Base-by-base conservation (phyloP, 208 protist genomes). In the Crithidia expoeki region DNA sequence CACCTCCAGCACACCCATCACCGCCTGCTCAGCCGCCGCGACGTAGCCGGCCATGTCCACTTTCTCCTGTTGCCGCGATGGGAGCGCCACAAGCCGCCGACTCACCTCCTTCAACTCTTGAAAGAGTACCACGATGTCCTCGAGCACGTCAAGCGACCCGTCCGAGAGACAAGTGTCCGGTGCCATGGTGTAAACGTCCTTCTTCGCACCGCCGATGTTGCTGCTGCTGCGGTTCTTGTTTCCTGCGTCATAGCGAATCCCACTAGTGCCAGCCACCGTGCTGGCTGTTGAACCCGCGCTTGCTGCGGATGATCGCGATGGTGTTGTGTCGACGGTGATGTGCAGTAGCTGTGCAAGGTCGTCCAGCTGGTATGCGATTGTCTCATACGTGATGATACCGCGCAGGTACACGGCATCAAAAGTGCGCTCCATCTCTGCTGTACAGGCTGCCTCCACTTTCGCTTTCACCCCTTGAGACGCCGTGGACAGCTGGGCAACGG, bases 391-490 rank as follows among this genome's bases (percentile, higher is more conserved):
- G 23, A 95, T 50, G 19, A 94, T 42, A 27, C 81, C 50, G 27
- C 84, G 71, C 28, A 94, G 58, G 65, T 83, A 85, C 11, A 56
- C 60, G 10, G 78, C 69, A 53, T 95, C 88, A 68, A 94, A 94
- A 17, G 72, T 34, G 32, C 86, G 81, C 61, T 84, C 80, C 57
- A 86, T 49, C 62, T 94, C 89, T 10, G 75, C 68, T 6, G 81
- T 74, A 17, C 70, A 72, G 5, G 92, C 89, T 14, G 79, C 61
- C 44, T 82, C 55, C 33, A 95, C 68, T 68, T 88, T 88, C 23
- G 21, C 25, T 38, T 77, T 55, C 30, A 94, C 74, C 10, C 19
- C 44, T 19, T 75, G 52, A 53, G 79, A 76, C n/a, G 81, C 64
- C 32, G 72, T 47, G 14, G 66, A 34, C 1, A 96, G 69, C 40